Evolutionary conservation across 805 yeast genomes (phyloP).

Genomic region (Candida methanosorbosa): DNA sequence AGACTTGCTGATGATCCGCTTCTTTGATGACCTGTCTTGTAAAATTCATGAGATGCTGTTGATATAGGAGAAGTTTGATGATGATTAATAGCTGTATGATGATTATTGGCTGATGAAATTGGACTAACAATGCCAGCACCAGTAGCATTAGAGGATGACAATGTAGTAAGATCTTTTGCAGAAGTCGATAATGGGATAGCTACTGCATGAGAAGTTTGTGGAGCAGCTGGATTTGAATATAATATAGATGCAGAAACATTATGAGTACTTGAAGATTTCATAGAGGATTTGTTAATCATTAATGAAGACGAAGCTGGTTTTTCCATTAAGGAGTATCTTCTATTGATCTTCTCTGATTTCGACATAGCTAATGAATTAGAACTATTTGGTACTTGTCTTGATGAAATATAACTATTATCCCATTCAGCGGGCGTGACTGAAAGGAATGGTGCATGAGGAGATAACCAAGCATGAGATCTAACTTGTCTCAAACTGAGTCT

Average conservation of each 20-base stretch:
- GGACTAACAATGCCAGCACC: conserved; percentile 1
- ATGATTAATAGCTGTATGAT: background rate
- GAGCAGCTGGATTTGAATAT: conserved; percentile 52
- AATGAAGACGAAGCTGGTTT: conserved; percentile 32
- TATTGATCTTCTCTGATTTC: conserved; percentile 17
- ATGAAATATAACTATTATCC: conserved; percentile 55
- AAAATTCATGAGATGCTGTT: background rate
- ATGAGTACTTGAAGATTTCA: conserved; percentile 29
- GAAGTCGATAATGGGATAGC: conserved; percentile 25
- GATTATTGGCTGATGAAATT: background rate
- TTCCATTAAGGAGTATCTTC: conserved; percentile 36
- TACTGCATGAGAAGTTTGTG: conserved; percentile 45
- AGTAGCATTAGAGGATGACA: background rate
- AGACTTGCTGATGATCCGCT: conserved; percentile 48
- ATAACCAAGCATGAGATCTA: conserved; percentile 79
- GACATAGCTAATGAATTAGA: conserved; percentile 1
- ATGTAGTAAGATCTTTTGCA: conserved; percentile 5
- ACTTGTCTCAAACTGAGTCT: conserved; percentile 65
- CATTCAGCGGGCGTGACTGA: conserved; percentile 84
- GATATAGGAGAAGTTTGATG: background rate
- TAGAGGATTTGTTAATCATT: conserved; percentile 24
- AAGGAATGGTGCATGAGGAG: conserved; percentile 75
- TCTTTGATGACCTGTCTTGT: conserved; percentile 11
- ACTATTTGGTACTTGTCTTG: conserved; percentile 13
- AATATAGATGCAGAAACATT: conserved; percentile 25